phyloP scores from a whole-genome alignment of 2,329 filamentous ascomycete species.

The Blumeria graminis region DNA sequence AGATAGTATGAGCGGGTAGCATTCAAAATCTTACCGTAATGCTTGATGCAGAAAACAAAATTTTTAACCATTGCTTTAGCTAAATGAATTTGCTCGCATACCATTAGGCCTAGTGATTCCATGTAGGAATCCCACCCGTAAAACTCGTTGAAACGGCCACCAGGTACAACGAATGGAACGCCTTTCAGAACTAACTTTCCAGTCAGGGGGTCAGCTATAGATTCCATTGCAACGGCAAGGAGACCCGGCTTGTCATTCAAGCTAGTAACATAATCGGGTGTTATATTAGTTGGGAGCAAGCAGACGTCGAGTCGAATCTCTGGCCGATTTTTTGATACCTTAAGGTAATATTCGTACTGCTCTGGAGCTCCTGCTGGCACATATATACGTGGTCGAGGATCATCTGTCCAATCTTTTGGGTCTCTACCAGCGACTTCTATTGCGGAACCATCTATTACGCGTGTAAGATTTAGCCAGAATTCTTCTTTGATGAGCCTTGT shows the following conservation, averaged over 20 bases:
- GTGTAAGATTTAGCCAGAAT: slow-evolving; percentile 82
- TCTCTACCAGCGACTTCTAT: slow-evolving; percentile 72
- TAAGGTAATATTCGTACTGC: slow-evolving; percentile 72
- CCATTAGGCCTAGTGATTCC: slow-evolving; percentile 73
- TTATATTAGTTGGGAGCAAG: slow-evolving; percentile 51
- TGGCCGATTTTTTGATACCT: slow-evolving; percentile 53
- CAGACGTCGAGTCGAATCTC: slow-evolving; percentile 75
- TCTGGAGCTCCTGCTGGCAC: slow-evolving; percentile 64
- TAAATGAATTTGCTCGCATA: slow-evolving; percentile 63
- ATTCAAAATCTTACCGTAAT: slow-evolving; percentile 96
- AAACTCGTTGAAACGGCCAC: slow-evolving; percentile 90
- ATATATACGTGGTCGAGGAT: slow-evolving; percentile 80
- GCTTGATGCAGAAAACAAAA: slow-evolving; percentile 94
- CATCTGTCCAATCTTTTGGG: slow-evolving; percentile 83
- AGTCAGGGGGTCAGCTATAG: slow-evolving; percentile 39
- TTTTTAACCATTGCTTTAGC: slow-evolving; percentile 89
- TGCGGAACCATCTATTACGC: slow-evolving; percentile 69
- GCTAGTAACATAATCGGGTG: slow-evolving; percentile 55
- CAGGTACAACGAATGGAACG: slow-evolving; percentile 88
- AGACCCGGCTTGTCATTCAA: slow-evolving; percentile 76
- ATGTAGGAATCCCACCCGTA: slow-evolving; percentile 99
- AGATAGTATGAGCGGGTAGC: slow-evolving; percentile 93
- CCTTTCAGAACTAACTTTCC: slow-evolving; percentile 50
- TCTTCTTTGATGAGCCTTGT: slow-evolving; percentile 67
- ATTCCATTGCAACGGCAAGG: slow-evolving; percentile 72